phyloP scores from a whole-genome alignment of 768 basidiomycete species.

The Agaricus blazei region DNA sequence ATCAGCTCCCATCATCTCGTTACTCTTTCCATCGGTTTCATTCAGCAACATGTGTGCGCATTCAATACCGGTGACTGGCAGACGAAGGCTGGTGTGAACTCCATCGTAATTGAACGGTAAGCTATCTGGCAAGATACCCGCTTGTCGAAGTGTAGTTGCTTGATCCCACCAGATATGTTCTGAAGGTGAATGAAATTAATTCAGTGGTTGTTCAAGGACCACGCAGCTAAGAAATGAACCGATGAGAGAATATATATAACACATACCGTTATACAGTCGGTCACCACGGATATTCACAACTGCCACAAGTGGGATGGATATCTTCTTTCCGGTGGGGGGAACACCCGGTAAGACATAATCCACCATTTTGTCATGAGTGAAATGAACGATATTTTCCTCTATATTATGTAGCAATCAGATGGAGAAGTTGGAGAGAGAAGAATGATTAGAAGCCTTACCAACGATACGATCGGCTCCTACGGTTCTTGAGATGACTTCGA shows the following conservation, averaged over 20 bases:
- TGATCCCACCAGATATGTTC: constrained; percentile 46
- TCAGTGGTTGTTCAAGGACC: neutral
- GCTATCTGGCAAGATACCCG: constrained; percentile 29
- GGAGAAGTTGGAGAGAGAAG: neutral
- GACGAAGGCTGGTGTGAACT: constrained; percentile 19
- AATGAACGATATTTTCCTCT: constrained; percentile 49
- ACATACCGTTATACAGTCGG: constrained; percentile 11
- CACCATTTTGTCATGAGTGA: constrained; percentile 38
- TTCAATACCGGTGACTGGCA: constrained; percentile 34
- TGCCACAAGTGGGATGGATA: constrained; percentile 48
- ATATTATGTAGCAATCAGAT: neutral
- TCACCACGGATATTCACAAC: constrained; percentile 43
- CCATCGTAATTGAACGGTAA: constrained; percentile 20
- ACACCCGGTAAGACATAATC: constrained; percentile 51
- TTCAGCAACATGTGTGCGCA: constrained; percentile 30
- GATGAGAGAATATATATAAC: neutral
- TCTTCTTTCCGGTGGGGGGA: constrained; percentile 43
- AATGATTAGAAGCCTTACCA: constrained; percentile 24
- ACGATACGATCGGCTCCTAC: constrained; percentile 46
- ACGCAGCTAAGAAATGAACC: neutral
- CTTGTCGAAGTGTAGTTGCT: constrained; percentile 31
- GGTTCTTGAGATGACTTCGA: constrained; percentile 46
- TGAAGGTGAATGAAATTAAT: constrained; percentile 7
- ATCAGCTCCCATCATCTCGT: constrained; percentile 32
- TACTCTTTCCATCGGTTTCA: constrained; percentile 31